Percentiles rank a stretch among this genome's conserved stretches.
phyloP scores from a whole-genome alignment of 176 grass and related monocot genomes.

The Oryza australiensis region DNA sequence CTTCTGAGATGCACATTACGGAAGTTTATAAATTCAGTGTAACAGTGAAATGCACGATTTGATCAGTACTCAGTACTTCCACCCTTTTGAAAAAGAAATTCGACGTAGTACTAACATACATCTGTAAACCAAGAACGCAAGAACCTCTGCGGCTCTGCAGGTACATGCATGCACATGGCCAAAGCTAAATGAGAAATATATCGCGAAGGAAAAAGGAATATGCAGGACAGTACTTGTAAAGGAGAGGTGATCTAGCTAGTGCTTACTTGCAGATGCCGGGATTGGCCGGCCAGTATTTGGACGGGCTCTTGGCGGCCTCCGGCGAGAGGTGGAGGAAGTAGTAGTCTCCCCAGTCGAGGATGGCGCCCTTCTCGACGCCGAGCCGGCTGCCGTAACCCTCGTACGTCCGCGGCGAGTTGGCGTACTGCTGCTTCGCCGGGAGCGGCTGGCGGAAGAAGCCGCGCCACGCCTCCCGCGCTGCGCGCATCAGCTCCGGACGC shows the following conservation, averaged over 20 bases:
- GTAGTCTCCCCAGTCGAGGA: slow-evolving; percentile 96
- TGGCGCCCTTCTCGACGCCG: slow-evolving; percentile 76
- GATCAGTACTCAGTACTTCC: background rate
- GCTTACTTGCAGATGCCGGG: slow-evolving; percentile 65
- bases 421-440: slow-evolving; percentile 59
- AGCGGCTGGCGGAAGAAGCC: slow-evolving; percentile 69
- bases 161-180: slow-evolving; percentile 16
- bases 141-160: background rate
- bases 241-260: background rate
- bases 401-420: slow-evolving; percentile 79
- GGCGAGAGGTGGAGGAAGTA: slow-evolving; percentile 77
- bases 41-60: background rate
- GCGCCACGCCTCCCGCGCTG: slow-evolving; percentile 58
- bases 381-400: slow-evolving; percentile 89
- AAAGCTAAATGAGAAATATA: background rate
- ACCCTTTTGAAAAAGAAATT: background rate
- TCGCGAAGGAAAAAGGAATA: background rate
- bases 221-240: background rate
- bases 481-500: slow-evolving; percentile 51
- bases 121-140: background rate
- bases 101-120: background rate
- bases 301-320: slow-evolving; percentile 40
- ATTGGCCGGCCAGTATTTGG: slow-evolving; percentile 55
- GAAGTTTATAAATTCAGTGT: background rate
- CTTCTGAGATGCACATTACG: background rate